These are phyloP conservation scores for Fusarium tuaranense DNA, from an alignment of 2,329 filamentous ascomycete species.

Conservation along the genomic window DNA sequence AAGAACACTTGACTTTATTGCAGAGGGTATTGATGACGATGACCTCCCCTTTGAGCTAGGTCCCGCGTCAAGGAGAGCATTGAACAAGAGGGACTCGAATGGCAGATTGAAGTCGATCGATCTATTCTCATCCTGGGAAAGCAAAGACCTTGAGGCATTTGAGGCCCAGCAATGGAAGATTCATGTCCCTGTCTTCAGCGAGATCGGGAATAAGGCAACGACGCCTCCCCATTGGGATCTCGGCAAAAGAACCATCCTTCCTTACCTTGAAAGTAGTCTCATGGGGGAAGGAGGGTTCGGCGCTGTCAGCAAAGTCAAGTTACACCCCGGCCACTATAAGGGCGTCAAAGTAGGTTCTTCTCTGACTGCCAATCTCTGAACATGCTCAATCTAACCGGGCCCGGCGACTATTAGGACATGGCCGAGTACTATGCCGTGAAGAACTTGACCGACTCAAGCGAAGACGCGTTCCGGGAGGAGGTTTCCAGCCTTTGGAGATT, in stretches of 20 bases:
- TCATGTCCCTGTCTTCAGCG: neutral
- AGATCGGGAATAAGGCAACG: neutral
- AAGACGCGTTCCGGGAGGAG: neutral
- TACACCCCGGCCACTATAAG: constrained; percentile 7
- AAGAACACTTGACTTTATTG: constrained; percentile 4
- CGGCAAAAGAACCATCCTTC: neutral
- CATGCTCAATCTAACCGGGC: neutral
- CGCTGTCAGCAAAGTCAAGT: constrained; percentile 6
- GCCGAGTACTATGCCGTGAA: constrained; percentile 10
- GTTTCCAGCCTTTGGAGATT: neutral
- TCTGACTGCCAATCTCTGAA: neutral
- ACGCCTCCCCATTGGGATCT: neutral
- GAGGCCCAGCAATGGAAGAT: constrained; percentile 3
- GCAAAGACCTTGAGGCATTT: neutral
- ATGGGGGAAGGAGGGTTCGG: constrained; percentile 4
- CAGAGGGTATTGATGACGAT: neutral
- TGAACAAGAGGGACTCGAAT: neutral
- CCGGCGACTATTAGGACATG: neutral
- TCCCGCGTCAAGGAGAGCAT: neutral
- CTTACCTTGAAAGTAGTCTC: neutral
- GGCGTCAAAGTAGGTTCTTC: neutral
- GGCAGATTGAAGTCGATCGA: neutral
- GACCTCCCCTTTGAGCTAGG: constrained; percentile 7
- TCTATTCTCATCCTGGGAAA: constrained; percentile 1
- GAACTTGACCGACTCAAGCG: neutral